phyloP scores from a whole-genome alignment of 495 filamentous ascomycete species.

The Evernia prunastri region DNA sequence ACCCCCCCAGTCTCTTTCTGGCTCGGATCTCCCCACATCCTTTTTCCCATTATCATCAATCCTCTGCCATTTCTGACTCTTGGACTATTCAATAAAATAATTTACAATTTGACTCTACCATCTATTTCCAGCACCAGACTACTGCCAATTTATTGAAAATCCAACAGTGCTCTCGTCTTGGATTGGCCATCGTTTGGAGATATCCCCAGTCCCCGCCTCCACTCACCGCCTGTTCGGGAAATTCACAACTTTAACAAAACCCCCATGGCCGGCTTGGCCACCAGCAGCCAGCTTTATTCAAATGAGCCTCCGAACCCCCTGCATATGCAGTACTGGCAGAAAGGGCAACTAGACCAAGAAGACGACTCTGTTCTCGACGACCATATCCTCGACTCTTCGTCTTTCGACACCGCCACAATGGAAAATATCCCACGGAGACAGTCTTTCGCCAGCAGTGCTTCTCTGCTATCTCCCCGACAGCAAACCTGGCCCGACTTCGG shows the following conservation, averaged over 20 bases:
- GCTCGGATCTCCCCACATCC: background rate
- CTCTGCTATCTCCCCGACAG: slow-evolving; percentile 67
- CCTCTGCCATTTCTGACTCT: no score
- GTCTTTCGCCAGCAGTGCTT: slow-evolving; percentile 61
- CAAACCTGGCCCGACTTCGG: slow-evolving; percentile 71
- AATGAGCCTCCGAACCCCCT: slow-evolving; percentile 14
- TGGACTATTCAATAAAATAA: no score
- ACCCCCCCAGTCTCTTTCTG: background rate
- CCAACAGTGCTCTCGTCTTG: background rate
- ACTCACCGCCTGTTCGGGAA: slow-evolving; percentile 25
- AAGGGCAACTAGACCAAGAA: slow-evolving; percentile 14
- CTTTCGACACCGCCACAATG: slow-evolving; percentile 64
- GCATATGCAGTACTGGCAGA: slow-evolving; percentile 14
- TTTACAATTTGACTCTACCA: no score
- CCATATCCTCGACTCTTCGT: slow-evolving; percentile 68
- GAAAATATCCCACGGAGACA: slow-evolving; percentile 56
- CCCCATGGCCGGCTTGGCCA: slow-evolving; percentile 21
- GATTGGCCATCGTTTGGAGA: background rate
- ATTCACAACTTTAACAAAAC: slow-evolving; percentile 19
- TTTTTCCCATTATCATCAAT: background rate
- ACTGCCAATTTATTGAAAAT: background rate
- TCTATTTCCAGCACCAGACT: slow-evolving; percentile 1
- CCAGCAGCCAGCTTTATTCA: slow-evolving; percentile 18
- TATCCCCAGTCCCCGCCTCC: slow-evolving; percentile 19
- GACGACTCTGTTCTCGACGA: slow-evolving; percentile 71